Conservation (phyloP, 495 filamentous ascomycete species). For the Ramalina peruviana region DNA sequence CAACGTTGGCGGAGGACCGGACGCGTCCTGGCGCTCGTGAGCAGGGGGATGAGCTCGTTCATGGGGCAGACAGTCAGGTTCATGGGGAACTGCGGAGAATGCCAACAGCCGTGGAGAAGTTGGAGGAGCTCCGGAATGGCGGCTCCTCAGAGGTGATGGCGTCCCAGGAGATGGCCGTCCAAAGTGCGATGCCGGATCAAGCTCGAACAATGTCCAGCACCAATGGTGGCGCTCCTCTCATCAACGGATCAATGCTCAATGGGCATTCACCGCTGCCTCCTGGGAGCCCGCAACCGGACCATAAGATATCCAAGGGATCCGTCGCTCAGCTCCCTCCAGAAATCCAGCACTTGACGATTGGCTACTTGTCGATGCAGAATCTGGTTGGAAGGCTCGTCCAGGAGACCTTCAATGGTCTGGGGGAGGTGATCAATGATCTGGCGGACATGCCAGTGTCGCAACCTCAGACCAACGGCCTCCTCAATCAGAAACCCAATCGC, state of each 20-base stretch:
- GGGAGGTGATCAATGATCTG: constrained; percentile 53
- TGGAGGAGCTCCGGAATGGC: not conserved
- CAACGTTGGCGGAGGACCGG: too few relatives aligned
- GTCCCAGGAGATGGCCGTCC: not conserved
- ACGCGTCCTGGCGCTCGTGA: too few relatives aligned
- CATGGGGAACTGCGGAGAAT: constrained; percentile 5
- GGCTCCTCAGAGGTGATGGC: not conserved
- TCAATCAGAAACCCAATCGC: constrained; percentile 17
- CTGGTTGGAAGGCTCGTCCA: constrained; percentile 67
- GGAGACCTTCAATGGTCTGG: constrained; percentile 63
- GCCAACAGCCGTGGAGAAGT: constrained; percentile 6
- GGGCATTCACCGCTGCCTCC: constrained; percentile 1
- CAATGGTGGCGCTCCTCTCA: constrained; percentile 5
- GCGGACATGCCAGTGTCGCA: constrained; percentile 41
- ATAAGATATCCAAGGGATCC: not conserved
- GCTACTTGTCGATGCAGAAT: constrained; percentile 53
- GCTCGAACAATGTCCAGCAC: constrained; percentile 2
- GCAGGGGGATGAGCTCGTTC: not conserved
- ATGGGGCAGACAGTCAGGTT: not conserved
- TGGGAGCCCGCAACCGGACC: not conserved
- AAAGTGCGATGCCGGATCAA: not conserved
- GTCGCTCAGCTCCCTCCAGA: constrained; percentile 47
- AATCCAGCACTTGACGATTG: constrained; percentile 63
- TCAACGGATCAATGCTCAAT: constrained; percentile 9
- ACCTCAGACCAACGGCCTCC: constrained; percentile 19